Evolutionary conservation across 805 yeast species (phyloP).

Genomic region (Ogataea trehaloabstinens): DNA sequence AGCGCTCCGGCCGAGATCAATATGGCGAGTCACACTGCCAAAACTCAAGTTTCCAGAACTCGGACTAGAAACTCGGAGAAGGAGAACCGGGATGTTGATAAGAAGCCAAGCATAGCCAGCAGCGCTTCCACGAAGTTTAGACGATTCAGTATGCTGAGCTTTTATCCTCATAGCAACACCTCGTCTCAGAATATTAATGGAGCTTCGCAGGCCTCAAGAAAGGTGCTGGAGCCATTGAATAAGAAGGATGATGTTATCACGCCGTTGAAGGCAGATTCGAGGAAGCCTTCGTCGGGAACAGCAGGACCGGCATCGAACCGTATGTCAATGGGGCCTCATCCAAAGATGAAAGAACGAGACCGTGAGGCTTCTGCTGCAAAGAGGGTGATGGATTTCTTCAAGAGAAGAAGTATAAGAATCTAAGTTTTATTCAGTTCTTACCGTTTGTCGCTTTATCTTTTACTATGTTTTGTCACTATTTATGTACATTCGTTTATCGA

Average conservation of each 20-base stretch:
- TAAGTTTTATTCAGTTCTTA: too few species aligned
- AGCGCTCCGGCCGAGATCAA: background rate
- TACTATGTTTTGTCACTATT: background rate
- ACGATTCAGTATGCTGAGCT: constrained; percentile 33
- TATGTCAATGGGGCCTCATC: constrained; percentile 20
- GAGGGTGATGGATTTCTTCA: constrained; percentile 75
- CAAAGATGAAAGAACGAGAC: constrained; percentile 18
- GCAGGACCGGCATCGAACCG: constrained; percentile 34
- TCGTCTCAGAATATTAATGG: constrained; percentile 10
- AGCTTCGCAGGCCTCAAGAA: constrained; percentile 11
- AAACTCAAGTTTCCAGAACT: background rate
- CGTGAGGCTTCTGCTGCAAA: constrained; percentile 74
- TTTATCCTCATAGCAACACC: constrained; percentile 24
- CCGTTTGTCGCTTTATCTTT: background rate
- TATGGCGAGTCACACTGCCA: background rate
- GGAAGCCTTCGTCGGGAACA: constrained; percentile 3
- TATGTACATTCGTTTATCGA: constrained; percentile 10
- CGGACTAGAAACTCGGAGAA: constrained; percentile 19
- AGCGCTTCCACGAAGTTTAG: constrained; percentile 24
- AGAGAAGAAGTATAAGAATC: constrained; percentile 54
- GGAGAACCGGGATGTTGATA: constrained; percentile 21
- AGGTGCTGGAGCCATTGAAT: constrained; percentile 16
- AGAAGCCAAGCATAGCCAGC: constrained; percentile 13
- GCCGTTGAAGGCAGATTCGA: background rate
- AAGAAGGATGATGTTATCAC: constrained; percentile 8